Evolutionary conservation across 805 yeast genomes (phyloP).

Genomic region (Candida boleticola): DNA sequence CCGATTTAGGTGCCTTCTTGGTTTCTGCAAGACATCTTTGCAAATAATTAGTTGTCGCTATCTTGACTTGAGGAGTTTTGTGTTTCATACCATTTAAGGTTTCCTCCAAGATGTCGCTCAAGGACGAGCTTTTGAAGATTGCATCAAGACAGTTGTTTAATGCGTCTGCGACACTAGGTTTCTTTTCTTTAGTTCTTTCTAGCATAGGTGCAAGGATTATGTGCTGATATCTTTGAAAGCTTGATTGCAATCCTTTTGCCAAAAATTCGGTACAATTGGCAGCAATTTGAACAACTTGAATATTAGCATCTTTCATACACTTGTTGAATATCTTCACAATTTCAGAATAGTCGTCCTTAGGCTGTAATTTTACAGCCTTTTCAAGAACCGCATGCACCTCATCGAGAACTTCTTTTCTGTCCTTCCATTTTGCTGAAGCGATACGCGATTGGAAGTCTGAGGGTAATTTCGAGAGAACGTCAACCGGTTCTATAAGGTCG

Average conservation of each 20-base stretch:
- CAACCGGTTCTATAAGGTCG: slow-evolving; percentile 68
- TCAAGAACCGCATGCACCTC: slow-evolving; percentile 49
- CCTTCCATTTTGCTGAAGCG: slow-evolving; percentile 80
- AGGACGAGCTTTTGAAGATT: slow-evolving; percentile 50
- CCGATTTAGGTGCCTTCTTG: slow-evolving; percentile 43
- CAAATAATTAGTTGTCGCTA: slow-evolving; percentile 65
- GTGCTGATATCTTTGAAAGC: slow-evolving; percentile 53
- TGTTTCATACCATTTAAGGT: slow-evolving; percentile 60
- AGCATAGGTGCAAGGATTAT: slow-evolving; percentile 59
- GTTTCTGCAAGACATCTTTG: slow-evolving; percentile 60
- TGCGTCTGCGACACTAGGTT: slow-evolving; percentile 71
- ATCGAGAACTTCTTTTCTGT: slow-evolving; percentile 80
- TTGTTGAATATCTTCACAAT: slow-evolving; percentile 65
- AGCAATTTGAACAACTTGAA: slow-evolving; percentile 79
- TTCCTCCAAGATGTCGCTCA: slow-evolving; percentile 58
- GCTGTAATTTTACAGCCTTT: slow-evolving; percentile 54
- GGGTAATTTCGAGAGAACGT: slow-evolving; percentile 66
- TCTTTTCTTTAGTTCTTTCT: slow-evolving; percentile 87
- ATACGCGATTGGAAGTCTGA: slow-evolving; percentile 53
- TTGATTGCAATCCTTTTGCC: slow-evolving; percentile 61
- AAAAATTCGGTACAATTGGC: slow-evolving; percentile 61
- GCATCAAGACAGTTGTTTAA: slow-evolving; percentile 65
- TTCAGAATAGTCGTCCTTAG: slow-evolving; percentile 61
- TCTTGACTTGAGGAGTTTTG: slow-evolving; percentile 80
- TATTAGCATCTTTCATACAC: slow-evolving; percentile 83